Base-by-base conservation (phyloP, 2,329 filamentous ascomycete genomes). In the Drechslerella dactyloides region DNA sequence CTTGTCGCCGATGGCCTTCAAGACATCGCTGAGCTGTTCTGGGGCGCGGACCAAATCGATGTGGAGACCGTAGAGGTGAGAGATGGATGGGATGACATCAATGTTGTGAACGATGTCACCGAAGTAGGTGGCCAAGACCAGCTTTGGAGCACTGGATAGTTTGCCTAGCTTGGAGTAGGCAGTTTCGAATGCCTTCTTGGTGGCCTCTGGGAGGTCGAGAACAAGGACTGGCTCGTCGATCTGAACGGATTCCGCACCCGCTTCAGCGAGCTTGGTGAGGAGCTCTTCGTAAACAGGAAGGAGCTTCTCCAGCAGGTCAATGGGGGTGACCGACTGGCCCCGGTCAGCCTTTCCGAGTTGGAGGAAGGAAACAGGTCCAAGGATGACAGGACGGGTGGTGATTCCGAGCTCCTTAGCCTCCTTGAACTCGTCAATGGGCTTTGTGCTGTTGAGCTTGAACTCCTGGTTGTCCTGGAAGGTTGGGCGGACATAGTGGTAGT, bases 401-500 rank as follows among this genome's bases (percentile, higher is more conserved):
- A 99, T 91, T 78, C 94, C 94, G 79, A 92, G 93, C 82, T 92
- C 93, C 89, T 99, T 97, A 80, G 94, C 94, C 87, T 99, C 94
- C 78, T 90, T 86, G 87, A 94, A 99, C 82, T 99, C 91, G 78
- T 81, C 84, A 76, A 99, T 90, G 77, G 94, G 92, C 89, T 99
- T 99, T 82, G 89, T 89, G 77, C 86, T 83, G 74, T 85, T 83
- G 74, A 99, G 91, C 83, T 89, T 93, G 89, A 99, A 99, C 80
- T 86, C 89, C 87, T 99, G 94, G 86, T 90, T 90, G 84, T 97
- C 89, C 84, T 97, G 92, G 77, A 99, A 87, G 74, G 94, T 97
- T 75, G 94, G 94, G 89, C 97, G 97, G 84, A 97, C 94, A 83
- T 99, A 99, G 87, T 97, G 94, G 89, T 99, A 99, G 90, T 99